A percentile compares a stretch with the other conserved stretches of the same genome.
Evolutionary conservation across 805 yeast species (phyloP).

Genomic region (Kluyveromyces dobzhanskii): DNA sequence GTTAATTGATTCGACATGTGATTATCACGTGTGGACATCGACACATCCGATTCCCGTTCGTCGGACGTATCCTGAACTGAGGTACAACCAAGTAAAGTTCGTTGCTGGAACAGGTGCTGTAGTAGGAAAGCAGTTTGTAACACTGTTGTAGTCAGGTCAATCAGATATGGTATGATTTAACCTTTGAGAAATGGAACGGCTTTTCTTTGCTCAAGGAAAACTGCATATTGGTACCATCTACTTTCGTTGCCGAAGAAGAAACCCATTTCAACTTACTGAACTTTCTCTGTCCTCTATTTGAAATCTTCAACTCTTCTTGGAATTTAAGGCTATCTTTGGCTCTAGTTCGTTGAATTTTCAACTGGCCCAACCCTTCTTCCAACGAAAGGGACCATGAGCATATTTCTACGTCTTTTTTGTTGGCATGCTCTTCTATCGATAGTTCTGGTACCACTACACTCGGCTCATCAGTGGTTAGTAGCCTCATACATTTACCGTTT

Average conservation of each 20-base stretch:
- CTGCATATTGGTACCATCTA: constrained; percentile 45
- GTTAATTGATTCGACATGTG: no score
- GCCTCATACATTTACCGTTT: constrained; percentile 65
- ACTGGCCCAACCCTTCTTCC: constrained; percentile 41
- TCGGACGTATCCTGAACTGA: no score
- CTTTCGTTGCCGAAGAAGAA: constrained; percentile 48
- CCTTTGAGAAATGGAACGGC: constrained; percentile 69
- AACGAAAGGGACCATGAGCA: constrained; percentile 54
- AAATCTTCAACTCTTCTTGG: constrained; percentile 53
- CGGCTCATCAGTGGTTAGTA: constrained; percentile 70
- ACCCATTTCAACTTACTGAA: constrained; percentile 72
- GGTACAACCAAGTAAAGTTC: no score
- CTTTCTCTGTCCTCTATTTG: constrained; percentile 49
- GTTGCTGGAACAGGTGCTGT: no score
- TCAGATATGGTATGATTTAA: constrained; percentile 26
- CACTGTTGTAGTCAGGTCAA: no score
- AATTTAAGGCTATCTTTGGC: constrained; percentile 53
- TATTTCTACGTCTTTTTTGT: constrained; percentile 30
- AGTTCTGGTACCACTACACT: constrained; percentile 51
- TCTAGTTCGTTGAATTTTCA: constrained; percentile 41
- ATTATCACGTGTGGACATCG: no score
- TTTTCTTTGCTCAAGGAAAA: constrained; percentile 65
- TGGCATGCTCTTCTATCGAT: constrained; percentile 25
- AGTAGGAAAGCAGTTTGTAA: no score
- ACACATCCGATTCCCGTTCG: no score